Evolutionary conservation across 192 early-diverging fungal genomes (phyloP).

Genomic region (Bifiguratus adelaidae): DNA sequence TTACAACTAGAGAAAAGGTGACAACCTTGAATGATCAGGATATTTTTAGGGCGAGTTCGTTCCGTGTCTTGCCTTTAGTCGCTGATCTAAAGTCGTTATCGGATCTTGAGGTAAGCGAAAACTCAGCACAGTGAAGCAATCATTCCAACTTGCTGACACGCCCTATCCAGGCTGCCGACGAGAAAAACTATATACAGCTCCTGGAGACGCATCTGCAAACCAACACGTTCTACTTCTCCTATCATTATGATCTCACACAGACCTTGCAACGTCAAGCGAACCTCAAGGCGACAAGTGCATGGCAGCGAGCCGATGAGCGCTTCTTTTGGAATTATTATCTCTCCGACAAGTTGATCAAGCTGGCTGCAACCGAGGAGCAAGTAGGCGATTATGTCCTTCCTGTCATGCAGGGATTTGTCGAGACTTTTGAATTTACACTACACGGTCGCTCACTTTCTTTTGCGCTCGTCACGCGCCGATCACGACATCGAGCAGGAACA

Average conservation of each 20-base stretch:
- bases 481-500: slow-evolving; percentile 72
- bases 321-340: slow-evolving; percentile 92
- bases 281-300: slow-evolving; percentile 28
- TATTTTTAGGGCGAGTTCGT: slow-evolving; percentile 52
- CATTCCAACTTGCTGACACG: not conserved
- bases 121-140: not conserved
- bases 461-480: slow-evolving; percentile 73
- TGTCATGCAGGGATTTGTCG: slow-evolving; percentile 82
- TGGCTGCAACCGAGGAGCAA: slow-evolving; percentile 31
- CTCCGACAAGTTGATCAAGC: slow-evolving; percentile 54
- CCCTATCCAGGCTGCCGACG: slow-evolving; percentile 26
- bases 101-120: slow-evolving; percentile 28
- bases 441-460: slow-evolving; percentile 36
- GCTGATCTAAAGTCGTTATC: slow-evolving; percentile 19
- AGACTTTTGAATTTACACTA: slow-evolving; percentile 6
- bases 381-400: slow-evolving; percentile 78
- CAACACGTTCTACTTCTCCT: slow-evolving; percentile 67
- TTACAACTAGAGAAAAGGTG: slow-evolving; percentile 52
- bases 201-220: slow-evolving; percentile 33
- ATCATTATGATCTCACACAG: slow-evolving; percentile 78
- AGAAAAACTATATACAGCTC: slow-evolving; percentile 32
- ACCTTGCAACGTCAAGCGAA: slow-evolving; percentile 64
- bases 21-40: slow-evolving; percentile 46
- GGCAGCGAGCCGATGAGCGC: slow-evolving; percentile 71
- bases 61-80: slow-evolving; percentile 40